Percentiles rank a stretch among this genome's conserved stretches.
These are phyloP conservation scores for Patellifolia procumbens DNA, from an alignment of 179 eudicot species.

Conservation along the genomic window DNA sequence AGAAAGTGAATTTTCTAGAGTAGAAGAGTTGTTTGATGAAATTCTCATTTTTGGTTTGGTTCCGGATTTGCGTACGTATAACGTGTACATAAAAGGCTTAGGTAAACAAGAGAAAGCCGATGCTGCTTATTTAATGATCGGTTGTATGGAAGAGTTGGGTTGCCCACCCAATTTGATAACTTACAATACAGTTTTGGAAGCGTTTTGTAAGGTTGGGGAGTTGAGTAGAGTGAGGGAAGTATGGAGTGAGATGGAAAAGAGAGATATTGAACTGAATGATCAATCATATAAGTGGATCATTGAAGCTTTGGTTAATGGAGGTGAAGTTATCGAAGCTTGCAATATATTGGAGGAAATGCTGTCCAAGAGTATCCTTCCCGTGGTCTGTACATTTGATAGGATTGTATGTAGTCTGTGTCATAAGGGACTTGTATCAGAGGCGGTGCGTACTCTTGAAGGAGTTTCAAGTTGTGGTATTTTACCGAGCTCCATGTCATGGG, in stretches of 20 bases:
- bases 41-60: conserved; percentile 61
- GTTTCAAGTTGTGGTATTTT: conserved; percentile 29
- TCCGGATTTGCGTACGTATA: conserved; percentile 56
- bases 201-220: conserved; percentile 41
- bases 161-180: conserved; percentile 48
- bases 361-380: conserved; percentile 25
- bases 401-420: conserved; percentile 35
- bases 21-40: conserved; percentile 62
- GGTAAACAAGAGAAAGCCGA: conserved; percentile 49
- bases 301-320: conserved; percentile 30
- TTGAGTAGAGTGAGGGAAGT: conserved; percentile 37
- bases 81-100: conserved; percentile 49
- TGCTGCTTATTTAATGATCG: conserved; percentile 46
- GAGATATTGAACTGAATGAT: conserved; percentile 31
- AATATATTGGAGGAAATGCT: conserved; percentile 37
- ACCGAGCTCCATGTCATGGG: conserved; percentile 45
- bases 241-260: conserved; percentile 38
- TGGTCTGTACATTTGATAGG: conserved; percentile 33
- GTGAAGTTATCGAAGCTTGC: conserved; percentile 41
- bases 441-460: conserved; percentile 27
- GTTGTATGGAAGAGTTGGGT: conserved; percentile 54
- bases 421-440: conserved; percentile 34
- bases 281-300: conserved; percentile 37
- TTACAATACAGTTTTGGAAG: conserved; percentile 42
- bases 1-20: conserved; percentile 37